Evolutionary conservation across 768 basidiomycete species (phyloP).

Genomic region (Mycena sanguinolenta): DNA sequence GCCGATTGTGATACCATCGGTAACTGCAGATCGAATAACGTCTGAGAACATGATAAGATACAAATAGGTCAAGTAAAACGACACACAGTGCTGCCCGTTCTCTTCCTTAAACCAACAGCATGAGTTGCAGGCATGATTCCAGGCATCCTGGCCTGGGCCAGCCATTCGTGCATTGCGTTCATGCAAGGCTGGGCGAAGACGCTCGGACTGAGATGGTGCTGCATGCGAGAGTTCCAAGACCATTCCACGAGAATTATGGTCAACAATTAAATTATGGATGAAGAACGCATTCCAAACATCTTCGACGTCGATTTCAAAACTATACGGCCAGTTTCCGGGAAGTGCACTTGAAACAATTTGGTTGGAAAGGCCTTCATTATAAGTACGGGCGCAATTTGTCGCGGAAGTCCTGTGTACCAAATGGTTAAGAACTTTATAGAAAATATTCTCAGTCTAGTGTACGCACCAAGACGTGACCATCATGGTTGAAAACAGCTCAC

Average conservation of each 20-base stretch:
- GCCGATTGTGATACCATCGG: too few relatives aligned
- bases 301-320: slow-evolving; percentile 9
- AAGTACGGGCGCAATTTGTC: slow-evolving; percentile 9
- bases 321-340: not conserved
- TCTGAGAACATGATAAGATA: too few relatives aligned
- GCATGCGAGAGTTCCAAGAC: not conserved
- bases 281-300: slow-evolving; percentile 13
- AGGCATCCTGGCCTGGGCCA: slow-evolving; percentile 36
- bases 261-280: not conserved
- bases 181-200: slow-evolving; percentile 28
- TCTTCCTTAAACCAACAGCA: slow-evolving; percentile 18
- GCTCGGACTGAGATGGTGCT: slow-evolving; percentile 15
- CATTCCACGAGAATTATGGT: not conserved
- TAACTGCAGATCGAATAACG: too few relatives aligned
- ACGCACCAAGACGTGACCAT: slow-evolving; percentile 24
- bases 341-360: not conserved
- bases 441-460: not conserved
- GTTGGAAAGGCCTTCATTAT: not conserved
- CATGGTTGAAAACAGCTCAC: slow-evolving; percentile 24
- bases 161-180: slow-evolving; percentile 35
- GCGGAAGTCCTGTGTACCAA: not conserved
- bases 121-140: slow-evolving; percentile 39
- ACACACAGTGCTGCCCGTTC: too few relatives aligned
- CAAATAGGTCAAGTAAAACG: too few relatives aligned
- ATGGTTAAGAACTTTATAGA: not conserved